Conservation (phyloP, 1,284 basidiomycete genomes). For the Leccinum insolens region DNA sequence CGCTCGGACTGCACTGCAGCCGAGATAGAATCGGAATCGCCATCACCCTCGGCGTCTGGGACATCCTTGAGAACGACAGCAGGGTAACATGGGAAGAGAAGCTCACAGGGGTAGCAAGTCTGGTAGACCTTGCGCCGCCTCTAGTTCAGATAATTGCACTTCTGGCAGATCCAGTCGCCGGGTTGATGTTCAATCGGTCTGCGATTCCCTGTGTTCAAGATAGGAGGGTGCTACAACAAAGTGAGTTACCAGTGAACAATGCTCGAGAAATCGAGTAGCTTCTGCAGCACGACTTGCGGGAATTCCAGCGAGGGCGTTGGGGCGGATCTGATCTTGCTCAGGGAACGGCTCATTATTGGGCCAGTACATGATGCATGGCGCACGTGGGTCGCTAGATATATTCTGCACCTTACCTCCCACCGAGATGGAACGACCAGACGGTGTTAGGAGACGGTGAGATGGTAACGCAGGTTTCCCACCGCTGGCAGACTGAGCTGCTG, state of each 20-base stretch:
- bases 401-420: slow-evolving; percentile 77
- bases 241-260: slow-evolving; percentile 3
- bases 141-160: slow-evolving; percentile 88
- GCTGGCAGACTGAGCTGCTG: slow-evolving; percentile 20
- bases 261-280: background rate
- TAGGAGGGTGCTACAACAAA: slow-evolving; percentile 66
- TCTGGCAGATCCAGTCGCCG: slow-evolving; percentile 88
- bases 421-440: slow-evolving; percentile 74
- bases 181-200: slow-evolving; percentile 86
- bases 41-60: slow-evolving; percentile 79
- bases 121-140: slow-evolving; percentile 85
- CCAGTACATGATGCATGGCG: slow-evolving; percentile 83
- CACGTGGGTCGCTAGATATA: slow-evolving; percentile 66
- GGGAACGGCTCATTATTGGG: slow-evolving; percentile 83
- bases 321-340: slow-evolving; percentile 74
- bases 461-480: slow-evolving; percentile 36
- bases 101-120: slow-evolving; percentile 78
- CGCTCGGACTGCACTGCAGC: slow-evolving; percentile 81
- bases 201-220: slow-evolving; percentile 86
- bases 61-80: slow-evolving; percentile 12
- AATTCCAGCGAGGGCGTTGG: slow-evolving; percentile 51
- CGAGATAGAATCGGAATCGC: slow-evolving; percentile 68
- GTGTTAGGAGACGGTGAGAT: slow-evolving; percentile 67
- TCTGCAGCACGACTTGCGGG: slow-evolving; percentile 44
- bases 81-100: slow-evolving; percentile 5